Percentiles rank a stretch among this genome's conserved stretches.
Conservation (phyloP, 257 asterid species). For the Anisodus tanguticus region DNA sequence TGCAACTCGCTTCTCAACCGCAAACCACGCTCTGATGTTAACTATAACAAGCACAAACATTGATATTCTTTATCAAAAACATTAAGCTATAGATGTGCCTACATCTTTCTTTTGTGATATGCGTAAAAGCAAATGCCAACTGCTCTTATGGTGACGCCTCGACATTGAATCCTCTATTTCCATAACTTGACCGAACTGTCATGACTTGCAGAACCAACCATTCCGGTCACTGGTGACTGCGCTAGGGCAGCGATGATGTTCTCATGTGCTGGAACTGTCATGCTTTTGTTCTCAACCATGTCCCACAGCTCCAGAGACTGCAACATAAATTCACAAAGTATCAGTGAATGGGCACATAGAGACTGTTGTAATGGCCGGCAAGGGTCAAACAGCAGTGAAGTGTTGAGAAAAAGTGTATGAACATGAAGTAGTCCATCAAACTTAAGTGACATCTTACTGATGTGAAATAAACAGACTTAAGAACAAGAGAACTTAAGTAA, state of each 20-base stretch:
- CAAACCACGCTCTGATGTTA: conserved; percentile 18
- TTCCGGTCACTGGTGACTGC: conserved; percentile 79
- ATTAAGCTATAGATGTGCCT: background rate
- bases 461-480: background rate
- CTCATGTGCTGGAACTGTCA: conserved; percentile 87
- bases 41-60: conserved; percentile 16
- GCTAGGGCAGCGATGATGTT: conserved; percentile 80
- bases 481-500: background rate
- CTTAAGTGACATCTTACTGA: background rate
- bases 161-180: conserved; percentile 52
- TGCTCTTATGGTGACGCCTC: background rate
- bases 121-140: background rate
- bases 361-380: background rate
- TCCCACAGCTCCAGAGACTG: conserved; percentile 95
- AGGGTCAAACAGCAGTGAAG: background rate
- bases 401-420: background rate
- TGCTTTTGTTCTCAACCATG: conserved; percentile 84
- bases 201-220: conserved; percentile 96
- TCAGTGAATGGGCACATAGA: background rate
- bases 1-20: background rate
- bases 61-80: conserved; percentile 2
- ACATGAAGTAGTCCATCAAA: background rate
- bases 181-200: conserved; percentile 90
- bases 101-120: background rate
- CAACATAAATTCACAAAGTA: conserved; percentile 26